These are phyloP conservation scores for Erodium trifolium DNA, from an alignment of 441 rosid species.

Conservation along the genomic window DNA sequence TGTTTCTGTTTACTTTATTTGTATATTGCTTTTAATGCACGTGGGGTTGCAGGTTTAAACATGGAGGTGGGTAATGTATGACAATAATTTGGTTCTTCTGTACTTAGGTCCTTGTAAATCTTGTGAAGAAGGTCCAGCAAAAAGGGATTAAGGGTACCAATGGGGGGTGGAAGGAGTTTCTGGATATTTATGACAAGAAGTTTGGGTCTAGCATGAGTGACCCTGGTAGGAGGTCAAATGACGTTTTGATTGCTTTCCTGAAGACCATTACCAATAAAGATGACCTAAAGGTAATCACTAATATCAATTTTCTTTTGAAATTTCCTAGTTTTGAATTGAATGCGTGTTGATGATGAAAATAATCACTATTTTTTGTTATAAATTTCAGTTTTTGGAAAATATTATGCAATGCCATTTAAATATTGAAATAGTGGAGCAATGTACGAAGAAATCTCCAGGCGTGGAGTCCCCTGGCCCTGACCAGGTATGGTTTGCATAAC, in stretches of 20 bases:
- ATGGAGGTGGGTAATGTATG: background rate
- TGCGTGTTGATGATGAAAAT: background rate
- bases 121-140: conserved; percentile 67
- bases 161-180: conserved; percentile 79
- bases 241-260: conserved; percentile 54
- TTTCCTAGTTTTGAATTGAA: background rate
- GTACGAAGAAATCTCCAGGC: conserved; percentile 31
- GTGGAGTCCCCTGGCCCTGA: conserved; percentile 40
- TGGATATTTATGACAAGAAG: conserved; percentile 41
- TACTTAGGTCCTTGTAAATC: conserved; percentile 52
- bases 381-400: conserved; percentile 43
- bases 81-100: background rate
- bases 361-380: background rate
- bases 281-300: conserved; percentile 37
- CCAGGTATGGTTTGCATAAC: conserved; percentile 39
- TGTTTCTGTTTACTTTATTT: background rate
- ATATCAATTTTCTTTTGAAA: background rate
- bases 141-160: conserved; percentile 42
- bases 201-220: conserved; percentile 65
- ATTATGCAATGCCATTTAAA: conserved; percentile 38
- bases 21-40: background rate
- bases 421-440: conserved; percentile 30
- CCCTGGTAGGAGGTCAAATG: conserved; percentile 53
- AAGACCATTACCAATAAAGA: conserved; percentile 40
- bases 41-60: background rate